Evolutionary conservation across 192 early-diverging fungal species (phyloP).

Genomic region (Physocladia obscura): DNA sequence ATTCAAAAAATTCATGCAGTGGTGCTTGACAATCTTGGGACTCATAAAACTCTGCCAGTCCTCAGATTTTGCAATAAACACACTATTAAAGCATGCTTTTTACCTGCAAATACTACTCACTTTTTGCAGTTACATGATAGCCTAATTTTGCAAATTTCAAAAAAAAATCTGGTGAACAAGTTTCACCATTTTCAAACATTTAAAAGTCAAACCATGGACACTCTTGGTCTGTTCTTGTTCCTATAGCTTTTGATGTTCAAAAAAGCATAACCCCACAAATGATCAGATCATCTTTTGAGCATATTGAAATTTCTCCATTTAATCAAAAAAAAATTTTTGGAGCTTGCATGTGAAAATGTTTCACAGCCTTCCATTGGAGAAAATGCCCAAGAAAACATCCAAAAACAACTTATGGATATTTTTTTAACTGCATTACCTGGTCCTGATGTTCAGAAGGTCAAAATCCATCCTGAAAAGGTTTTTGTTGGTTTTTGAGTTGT

Average conservation of each 20-base stretch:
- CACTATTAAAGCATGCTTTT: background rate
- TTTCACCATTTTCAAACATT: background rate
- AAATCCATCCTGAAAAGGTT: too few relatives aligned
- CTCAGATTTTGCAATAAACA: background rate
- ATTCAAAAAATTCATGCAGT: background rate
- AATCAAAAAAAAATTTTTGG: too few relatives aligned
- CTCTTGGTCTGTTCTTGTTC: background rate
- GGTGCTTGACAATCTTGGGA: background rate
- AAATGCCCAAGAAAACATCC: too few relatives aligned
- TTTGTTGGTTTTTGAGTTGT: too few relatives aligned
- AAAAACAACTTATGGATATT: too few relatives aligned
- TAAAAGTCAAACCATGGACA: background rate
- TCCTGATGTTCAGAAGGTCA: too few relatives aligned
- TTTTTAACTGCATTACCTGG: too few relatives aligned
- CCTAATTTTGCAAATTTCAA: background rate
- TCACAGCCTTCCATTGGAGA: too few relatives aligned
- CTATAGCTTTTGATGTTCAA: background rate
- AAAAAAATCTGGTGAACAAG: background rate
- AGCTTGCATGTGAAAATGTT: too few relatives aligned
- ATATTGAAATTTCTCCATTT: background rate
- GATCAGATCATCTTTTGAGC: conserved; percentile 1
- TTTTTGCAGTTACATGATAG: background rate
- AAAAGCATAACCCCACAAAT: background rate
- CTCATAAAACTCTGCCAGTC: background rate
- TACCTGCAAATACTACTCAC: conserved; percentile 5